A percentile compares a stretch with the other conserved stretches of the same genome.
phyloP scores from a whole-genome alignment of 306 rosid species.

The Pterocarpus santalinus region DNA sequence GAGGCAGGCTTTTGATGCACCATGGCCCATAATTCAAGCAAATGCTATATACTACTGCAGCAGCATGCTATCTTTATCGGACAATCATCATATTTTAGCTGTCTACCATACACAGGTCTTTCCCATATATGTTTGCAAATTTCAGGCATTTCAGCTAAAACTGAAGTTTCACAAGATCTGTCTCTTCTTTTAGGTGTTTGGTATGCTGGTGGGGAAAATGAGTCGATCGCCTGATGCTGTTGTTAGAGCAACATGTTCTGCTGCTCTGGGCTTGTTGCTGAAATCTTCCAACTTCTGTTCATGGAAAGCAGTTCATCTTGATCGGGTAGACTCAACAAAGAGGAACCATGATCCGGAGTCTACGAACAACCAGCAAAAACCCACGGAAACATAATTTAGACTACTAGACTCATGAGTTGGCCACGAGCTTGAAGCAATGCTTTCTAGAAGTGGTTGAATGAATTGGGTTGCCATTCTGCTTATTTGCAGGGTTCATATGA shows the following conservation, averaged over 20 bases:
- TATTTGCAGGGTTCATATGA: constrained; percentile 17
- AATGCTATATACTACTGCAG: constrained; percentile 92
- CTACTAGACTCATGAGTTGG: constrained; percentile 3
- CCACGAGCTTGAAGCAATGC: constrained; percentile 26
- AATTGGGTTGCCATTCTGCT: not conserved
- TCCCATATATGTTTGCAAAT: constrained; percentile 31
- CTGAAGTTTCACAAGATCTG: constrained; percentile 32
- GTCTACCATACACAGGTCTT: constrained; percentile 80
- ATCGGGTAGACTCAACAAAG: constrained; percentile 58
- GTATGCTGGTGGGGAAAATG: constrained; percentile 77
- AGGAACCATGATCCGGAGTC: constrained; percentile 54
- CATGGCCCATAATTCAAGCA: constrained; percentile 95
- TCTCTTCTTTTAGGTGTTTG: constrained; percentile 73
- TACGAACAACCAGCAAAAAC: constrained; percentile 31
- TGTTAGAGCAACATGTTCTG: constrained; percentile 90
- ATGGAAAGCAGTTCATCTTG: constrained; percentile 64
- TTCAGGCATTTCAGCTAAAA: constrained; percentile 28
- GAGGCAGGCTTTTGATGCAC: constrained; percentile 96
- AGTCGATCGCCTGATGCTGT: constrained; percentile 80
- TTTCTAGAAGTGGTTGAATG: not conserved
- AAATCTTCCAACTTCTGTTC: constrained; percentile 74
- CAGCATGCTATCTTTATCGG: constrained; percentile 80
- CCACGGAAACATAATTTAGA: not conserved
- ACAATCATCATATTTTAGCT: constrained; percentile 78
- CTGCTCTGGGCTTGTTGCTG: constrained; percentile 84